Conservation (phyloP, 495 filamentous ascomycete genomes). For the Penicillium pancosmium region DNA sequence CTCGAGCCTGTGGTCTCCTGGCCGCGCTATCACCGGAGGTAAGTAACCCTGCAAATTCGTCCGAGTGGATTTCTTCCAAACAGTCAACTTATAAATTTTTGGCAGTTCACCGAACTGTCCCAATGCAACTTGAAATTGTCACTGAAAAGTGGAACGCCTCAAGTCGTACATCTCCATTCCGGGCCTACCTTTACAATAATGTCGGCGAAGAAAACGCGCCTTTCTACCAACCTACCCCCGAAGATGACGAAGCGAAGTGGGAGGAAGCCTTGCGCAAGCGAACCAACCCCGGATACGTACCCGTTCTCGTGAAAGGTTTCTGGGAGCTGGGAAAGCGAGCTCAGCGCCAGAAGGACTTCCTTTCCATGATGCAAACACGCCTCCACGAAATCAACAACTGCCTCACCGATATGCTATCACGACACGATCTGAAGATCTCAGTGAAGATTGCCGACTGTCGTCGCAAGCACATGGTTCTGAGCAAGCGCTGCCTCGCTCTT, state of each 20-base stretch:
- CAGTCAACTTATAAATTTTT: background rate
- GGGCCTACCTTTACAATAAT: conserved; percentile 92
- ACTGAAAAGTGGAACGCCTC: conserved; percentile 81
- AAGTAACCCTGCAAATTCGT: conserved; percentile 5
- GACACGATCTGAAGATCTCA: conserved; percentile 80
- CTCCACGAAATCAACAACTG: conserved; percentile 90
- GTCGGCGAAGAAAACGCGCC: conserved; percentile 77
- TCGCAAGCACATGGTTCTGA: conserved; percentile 77
- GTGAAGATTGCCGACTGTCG: conserved; percentile 79
- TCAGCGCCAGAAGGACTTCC: conserved; percentile 70
- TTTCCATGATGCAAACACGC: conserved; percentile 72
- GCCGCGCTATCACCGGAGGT: conserved; percentile 51
- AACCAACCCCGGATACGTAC: conserved; percentile 75
- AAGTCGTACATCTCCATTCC: conserved; percentile 74
- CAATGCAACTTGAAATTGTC: conserved; percentile 80
- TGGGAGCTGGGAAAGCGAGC: conserved; percentile 74
- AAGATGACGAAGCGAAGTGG: conserved; percentile 85
- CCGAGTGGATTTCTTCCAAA: background rate
- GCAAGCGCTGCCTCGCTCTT: conserved; percentile 78
- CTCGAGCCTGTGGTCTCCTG: conserved; percentile 53
- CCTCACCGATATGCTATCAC: conserved; percentile 74
- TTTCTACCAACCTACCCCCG: conserved; percentile 74
- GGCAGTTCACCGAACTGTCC: conserved; percentile 72
- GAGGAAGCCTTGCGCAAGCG: conserved; percentile 88
- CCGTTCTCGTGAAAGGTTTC: conserved; percentile 72